Base-by-base conservation (phyloP, 2,329 filamentous ascomycete species). In the Calonectria pseudoreteaudii region DNA sequence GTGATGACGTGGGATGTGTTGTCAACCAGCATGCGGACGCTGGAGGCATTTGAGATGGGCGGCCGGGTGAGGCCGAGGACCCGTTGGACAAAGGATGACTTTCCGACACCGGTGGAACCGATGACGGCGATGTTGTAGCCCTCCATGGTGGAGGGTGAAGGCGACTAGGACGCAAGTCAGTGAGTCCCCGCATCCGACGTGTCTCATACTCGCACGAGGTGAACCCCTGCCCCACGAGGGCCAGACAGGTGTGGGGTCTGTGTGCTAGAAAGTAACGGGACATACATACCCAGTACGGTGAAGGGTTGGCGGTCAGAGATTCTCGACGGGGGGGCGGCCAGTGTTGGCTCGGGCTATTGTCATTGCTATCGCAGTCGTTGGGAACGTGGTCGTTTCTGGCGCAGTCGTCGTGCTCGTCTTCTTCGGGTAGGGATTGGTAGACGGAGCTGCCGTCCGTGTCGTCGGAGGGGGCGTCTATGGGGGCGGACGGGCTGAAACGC, bases 31-130 rank as follows among this genome's bases (percentile, higher is more conserved):
- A 92, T 88, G 76, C 89, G 90, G 70, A 90, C 86, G 76, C 87
- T 90, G 47, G 90, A 91, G 70, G 89, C 86, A 81, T 89, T 89
- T 28, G 87, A 86, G 65, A 86, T 87, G 38, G 91, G 90, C 13
- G 88, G 86, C 26, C 88, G 85, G 49, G 88, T 83, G 28, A 92
- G 84, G 69, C 90, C 89, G 75, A 93, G 86, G 69, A 91, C 90
- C 58, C 88, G 89, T 83, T 93, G 91, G 80, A 94, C 91, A 80
- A 93, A 92, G 60, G 91, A 89, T 66, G 91, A 93, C 83, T 94
- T 94, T 77, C 92, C 92, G 62, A 92, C 92, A 74, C 91, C 91
- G 78, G 89, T 87, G 82, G 91, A 89, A 79, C 92, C 92, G 82
- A 94, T 91, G 74, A 94, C 87, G 79, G 91, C 91, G 77, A 94